Percentiles rank a stretch among this genome's conserved stretches.
Conservation (phyloP, 148 eudicot species). For the Euryodendron excelsum region DNA sequence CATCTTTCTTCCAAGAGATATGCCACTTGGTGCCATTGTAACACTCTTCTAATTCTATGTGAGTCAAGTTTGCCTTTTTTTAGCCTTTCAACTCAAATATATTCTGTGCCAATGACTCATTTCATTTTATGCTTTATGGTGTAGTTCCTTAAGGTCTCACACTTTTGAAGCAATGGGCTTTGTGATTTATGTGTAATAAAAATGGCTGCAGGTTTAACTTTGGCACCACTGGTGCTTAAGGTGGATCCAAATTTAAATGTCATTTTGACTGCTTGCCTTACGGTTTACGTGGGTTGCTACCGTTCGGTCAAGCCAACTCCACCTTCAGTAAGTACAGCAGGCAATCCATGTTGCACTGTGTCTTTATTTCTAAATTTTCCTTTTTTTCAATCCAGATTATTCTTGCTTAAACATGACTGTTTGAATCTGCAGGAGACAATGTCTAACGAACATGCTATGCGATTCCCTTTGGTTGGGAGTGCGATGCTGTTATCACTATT, state of each 20-base stretch:
- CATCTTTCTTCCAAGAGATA: neutral
- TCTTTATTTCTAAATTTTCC: neutral
- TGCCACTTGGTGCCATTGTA: neutral
- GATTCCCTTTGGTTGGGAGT: conserved; percentile 95
- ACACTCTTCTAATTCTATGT: neutral
- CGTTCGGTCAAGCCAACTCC: conserved; percentile 97
- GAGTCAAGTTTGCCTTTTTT: neutral
- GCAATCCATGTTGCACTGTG: neutral
- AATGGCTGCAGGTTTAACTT: conserved; percentile 62
- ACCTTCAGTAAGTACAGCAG: conserved; percentile 67
- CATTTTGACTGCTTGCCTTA: conserved; percentile 86
- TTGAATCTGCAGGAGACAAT: conserved; percentile 77
- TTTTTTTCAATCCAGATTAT: neutral
- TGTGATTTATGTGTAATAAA: neutral
- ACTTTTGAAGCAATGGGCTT: neutral
- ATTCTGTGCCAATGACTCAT: neutral
- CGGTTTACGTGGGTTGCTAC: conserved; percentile 89
- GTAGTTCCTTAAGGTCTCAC: neutral
- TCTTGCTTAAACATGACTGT: neutral
- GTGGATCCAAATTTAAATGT: conserved; percentile 92
- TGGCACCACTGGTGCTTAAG: conserved; percentile 87
- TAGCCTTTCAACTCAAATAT: too few relatives aligned
- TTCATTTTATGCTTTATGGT: neutral
- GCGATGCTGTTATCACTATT: conserved; percentile 92
- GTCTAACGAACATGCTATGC: conserved; percentile 98